phyloP scores from a whole-genome alignment of 2,329 filamentous ascomycete species.

The Kalmusia sp. region DNA sequence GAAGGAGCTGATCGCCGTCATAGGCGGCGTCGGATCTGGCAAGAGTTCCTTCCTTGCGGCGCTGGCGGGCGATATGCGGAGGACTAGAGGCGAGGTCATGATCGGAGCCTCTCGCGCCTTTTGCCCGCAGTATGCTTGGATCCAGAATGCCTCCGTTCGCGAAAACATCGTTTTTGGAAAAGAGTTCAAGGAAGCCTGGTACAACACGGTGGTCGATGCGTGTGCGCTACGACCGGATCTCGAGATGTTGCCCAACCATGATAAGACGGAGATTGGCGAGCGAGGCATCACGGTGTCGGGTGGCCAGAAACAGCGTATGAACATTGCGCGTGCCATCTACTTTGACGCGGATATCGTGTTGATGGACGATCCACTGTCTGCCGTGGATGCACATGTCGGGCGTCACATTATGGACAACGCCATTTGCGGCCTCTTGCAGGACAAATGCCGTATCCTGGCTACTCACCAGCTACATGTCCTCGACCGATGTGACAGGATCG shows the following conservation, averaged over 20 bases:
- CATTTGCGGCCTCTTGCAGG: constrained; percentile 84
- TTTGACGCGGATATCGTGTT: constrained; percentile 68
- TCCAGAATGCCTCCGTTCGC: constrained; percentile 86
- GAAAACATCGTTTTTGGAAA: constrained; percentile 94
- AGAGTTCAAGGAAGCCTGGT: constrained; percentile 75
- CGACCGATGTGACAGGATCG: constrained; percentile 86
- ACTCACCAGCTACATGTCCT: constrained; percentile 96
- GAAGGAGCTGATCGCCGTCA: constrained; percentile 83
- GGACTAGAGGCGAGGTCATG: constrained; percentile 74
- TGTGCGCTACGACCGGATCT: constrained; percentile 86
- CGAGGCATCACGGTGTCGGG: constrained; percentile 94
- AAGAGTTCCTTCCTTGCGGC: constrained; percentile 91
- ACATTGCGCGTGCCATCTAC: constrained; percentile 83
- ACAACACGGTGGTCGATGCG: constrained; percentile 80
- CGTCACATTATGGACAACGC: constrained; percentile 88
- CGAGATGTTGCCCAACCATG: constrained; percentile 90
- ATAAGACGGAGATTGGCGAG: constrained; percentile 92
- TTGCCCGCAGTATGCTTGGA: constrained; percentile 97
- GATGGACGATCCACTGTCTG: constrained; percentile 70
- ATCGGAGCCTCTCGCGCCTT: constrained; percentile 85
- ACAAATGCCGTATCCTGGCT: constrained; percentile 89
- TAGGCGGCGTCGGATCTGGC: constrained; percentile 86
- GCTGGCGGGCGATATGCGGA: constrained; percentile 91
- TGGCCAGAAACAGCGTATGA: constrained; percentile 92
- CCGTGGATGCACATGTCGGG: constrained; percentile 66